These are phyloP conservation scores for Strobilomyces confusus DNA, from an alignment of 768 basidiomycete species.

Conservation along the genomic window DNA sequence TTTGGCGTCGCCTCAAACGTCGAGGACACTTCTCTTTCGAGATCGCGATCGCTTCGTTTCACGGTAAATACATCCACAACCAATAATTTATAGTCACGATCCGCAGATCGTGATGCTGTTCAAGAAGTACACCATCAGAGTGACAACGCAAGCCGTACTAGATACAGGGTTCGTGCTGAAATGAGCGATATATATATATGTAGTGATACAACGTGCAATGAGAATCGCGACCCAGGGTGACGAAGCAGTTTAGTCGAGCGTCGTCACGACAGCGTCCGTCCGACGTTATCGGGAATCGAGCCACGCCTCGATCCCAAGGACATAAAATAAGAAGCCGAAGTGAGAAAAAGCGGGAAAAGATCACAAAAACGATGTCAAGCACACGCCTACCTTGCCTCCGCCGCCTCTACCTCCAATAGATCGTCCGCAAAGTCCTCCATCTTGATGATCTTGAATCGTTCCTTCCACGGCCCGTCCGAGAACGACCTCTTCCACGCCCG, in stretches of 20 bases:
- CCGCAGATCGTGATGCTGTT: neutral
- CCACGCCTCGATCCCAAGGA: neutral
- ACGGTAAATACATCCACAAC: too few species aligned
- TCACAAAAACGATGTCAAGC: neutral
- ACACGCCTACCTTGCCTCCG: constrained; percentile 17
- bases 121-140: neutral
- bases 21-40: too few species aligned
- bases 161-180: neutral
- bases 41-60: too few species aligned
- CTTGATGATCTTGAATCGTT: constrained; percentile 51
- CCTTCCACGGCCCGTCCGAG: constrained; percentile 43
- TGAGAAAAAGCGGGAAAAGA: neutral
- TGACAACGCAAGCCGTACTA: neutral
- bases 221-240: neutral
- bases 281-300: neutral
- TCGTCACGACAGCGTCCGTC: neutral
- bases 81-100: neutral
- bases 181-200: neutral
- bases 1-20: too few species aligned
- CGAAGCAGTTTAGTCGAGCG: constrained; percentile 1
- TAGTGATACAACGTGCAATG: constrained; percentile 11
- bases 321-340: neutral
- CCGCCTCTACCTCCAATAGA: constrained; percentile 44
- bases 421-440: constrained; percentile 66
- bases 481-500: constrained; percentile 74